Evolutionary conservation across 805 yeast species (phyloP).

Genomic region (Cyberlindnera sargentensis): DNA sequence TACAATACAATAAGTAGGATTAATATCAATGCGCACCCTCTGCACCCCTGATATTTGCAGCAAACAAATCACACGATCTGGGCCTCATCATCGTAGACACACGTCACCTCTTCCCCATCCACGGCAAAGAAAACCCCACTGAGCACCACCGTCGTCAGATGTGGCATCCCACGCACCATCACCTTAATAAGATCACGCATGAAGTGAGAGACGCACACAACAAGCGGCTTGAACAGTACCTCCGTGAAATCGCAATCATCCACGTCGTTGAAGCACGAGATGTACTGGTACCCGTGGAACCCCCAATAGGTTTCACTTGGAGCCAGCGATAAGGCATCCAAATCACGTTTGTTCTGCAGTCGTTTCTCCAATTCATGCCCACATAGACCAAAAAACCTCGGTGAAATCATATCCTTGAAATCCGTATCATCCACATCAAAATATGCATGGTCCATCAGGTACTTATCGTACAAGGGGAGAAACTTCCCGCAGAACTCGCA

Average conservation of each 20-base stretch:
- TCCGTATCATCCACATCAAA: conserved; percentile 38
- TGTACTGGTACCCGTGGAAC: conserved; percentile 39
- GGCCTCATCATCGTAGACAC: conserved; percentile 22
- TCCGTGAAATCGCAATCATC: conserved; percentile 37
- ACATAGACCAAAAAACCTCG: conserved; percentile 47
- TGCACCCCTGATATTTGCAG: too few species aligned
- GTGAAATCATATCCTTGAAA: conserved; percentile 55
- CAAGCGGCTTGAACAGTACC: conserved; percentile 34
- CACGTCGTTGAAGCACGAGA: conserved; percentile 33
- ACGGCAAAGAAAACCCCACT: conserved; percentile 37
- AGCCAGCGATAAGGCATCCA: conserved; percentile 27
- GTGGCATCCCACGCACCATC: conserved; percentile 28
- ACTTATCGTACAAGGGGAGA: conserved; percentile 50
- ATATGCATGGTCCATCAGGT: conserved; percentile 56
- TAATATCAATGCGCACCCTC: too few species aligned
- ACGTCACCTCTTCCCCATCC: conserved; percentile 11
- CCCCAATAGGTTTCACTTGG: conserved; percentile 36
- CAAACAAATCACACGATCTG: neutral
- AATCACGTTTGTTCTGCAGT: conserved; percentile 23
- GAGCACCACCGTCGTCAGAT: conserved; percentile 26
- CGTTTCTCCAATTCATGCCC: conserved; percentile 38
- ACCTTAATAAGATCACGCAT: conserved; percentile 34
- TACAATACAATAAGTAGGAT: too few species aligned
- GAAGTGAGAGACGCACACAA: conserved; percentile 40
- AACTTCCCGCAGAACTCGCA: conserved; percentile 47